These are phyloP conservation scores for Magnaporthales sp. DNA, from an alignment of 2,329 filamentous ascomycete genomes.

Conservation along the genomic window DNA sequence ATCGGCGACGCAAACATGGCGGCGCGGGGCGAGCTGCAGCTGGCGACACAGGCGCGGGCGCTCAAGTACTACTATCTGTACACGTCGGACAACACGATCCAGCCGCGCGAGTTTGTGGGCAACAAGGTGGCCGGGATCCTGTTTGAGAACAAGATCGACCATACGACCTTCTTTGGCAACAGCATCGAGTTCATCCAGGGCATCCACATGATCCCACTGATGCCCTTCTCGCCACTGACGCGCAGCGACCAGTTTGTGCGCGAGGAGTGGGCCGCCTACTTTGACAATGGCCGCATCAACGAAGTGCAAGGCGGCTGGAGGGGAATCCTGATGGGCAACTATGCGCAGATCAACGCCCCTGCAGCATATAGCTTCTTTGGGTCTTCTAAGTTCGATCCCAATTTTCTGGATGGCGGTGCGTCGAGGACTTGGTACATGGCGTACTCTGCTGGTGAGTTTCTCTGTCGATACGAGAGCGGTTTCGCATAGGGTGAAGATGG, in stretches of 20 bases:
- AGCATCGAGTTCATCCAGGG: constrained; percentile 65
- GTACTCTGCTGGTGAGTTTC: constrained; percentile 59
- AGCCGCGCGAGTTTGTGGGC: constrained; percentile 68
- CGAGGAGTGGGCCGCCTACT: constrained; percentile 78
- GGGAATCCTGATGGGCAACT: constrained; percentile 75
- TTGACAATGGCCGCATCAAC: constrained; percentile 59
- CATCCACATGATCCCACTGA: constrained; percentile 76
- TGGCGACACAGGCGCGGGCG: constrained; percentile 66
- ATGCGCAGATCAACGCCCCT: constrained; percentile 65
- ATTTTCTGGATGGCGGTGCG: constrained; percentile 73
- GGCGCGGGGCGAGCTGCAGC: constrained; percentile 75
- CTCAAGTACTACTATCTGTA: constrained; percentile 80
- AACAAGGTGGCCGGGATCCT: constrained; percentile 69
- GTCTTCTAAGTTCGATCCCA: constrained; percentile 52
- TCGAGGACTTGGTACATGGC: constrained; percentile 79
- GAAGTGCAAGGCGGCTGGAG: constrained; percentile 70
- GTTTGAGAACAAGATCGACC: constrained; percentile 94
- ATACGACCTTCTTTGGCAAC: constrained; percentile 80
- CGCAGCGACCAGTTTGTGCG: constrained; percentile 61
- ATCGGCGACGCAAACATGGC: constrained; percentile 72
- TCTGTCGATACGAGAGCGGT: too few relatives aligned
- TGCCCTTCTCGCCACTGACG: constrained; percentile 58
- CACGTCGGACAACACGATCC: constrained; percentile 53
- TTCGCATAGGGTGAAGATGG: not conserved
- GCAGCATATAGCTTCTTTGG: constrained; percentile 70